These are phyloP conservation scores for Ambrosia artemisiifolia DNA, from an alignment of 129 eudicot genomes.

Conservation along the genomic window DNA sequence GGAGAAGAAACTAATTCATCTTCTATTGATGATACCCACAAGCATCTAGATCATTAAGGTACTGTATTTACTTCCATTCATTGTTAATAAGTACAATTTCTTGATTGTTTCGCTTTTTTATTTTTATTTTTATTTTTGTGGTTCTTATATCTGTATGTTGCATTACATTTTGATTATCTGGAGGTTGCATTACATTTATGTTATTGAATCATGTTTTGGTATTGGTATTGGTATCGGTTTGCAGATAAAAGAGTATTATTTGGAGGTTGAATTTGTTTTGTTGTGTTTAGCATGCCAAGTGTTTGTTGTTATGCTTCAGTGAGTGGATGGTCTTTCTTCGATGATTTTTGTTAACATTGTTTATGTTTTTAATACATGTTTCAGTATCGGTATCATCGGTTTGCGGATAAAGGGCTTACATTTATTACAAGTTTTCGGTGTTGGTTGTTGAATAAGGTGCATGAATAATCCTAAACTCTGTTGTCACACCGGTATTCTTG, in stretches of 20 bases:
- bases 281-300: conserved; percentile 21
- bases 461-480: conserved; percentile 6
- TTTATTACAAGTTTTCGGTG: conserved; percentile 1
- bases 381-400: neutral
- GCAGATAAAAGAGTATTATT: neutral
- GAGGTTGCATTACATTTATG: neutral
- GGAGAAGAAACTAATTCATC: conserved; percentile 7
- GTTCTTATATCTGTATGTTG: neutral
- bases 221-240: neutral
- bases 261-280: neutral
- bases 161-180: neutral
- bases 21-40: neutral
- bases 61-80: conserved; percentile 11
- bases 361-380: neutral
- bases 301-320: conserved; percentile 25
- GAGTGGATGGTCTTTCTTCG: neutral
- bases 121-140: neutral
- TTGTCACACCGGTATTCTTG: conserved; percentile 2
- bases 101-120: neutral
- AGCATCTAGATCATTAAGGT: conserved; percentile 6
- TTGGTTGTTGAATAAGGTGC: neutral
- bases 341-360: neutral
- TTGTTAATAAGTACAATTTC: neutral
- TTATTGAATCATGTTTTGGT: neutral
- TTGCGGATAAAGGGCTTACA: conserved; percentile 9